Base-by-base conservation (phyloP, 2,329 filamentous ascomycete species). In the Coleophoma eucalyptorum region DNA sequence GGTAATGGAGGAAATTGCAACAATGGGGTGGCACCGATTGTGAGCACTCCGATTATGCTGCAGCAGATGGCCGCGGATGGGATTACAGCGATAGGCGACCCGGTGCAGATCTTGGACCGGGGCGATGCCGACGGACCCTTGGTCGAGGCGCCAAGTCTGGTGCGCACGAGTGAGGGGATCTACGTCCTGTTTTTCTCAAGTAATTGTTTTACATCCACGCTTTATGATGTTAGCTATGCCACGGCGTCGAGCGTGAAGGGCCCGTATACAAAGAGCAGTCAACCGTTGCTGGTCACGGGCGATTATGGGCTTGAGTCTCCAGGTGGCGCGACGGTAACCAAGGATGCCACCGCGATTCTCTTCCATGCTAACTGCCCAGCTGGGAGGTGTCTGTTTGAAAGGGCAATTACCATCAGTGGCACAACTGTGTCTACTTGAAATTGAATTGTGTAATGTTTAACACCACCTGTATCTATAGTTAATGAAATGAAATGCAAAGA, bases 181-280 rank as follows among this genome's bases (percentile, higher is more conserved):
- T 86, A 86, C 60, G 72, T 82, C 46, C 67, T 87, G 41, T 84
- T 86, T 63, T 87, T 79, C 66, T 83, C 78, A 58, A 79, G 76
- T 40, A 77, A 83, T 50, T 84, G 81, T 65, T 86, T 72, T 64
- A 73, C 73, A 1, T 72, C 75, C 21, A 64, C 73, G 2, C 60
- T 62, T 35, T 86, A 86, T 64, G 78, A 84, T 58, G 72, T 83
- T n/a, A 75, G 76, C 49, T 86, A 81, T 59, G 82, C 83, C 2
- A 78, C 76, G 13, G 50, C 63, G 38, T 26, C 46, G 12, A 50
- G 42, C 15, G 37, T 56, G 12, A 34, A 21, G 34, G 54, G 55
- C 3, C 54, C 55, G 5, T 56, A 46, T 44, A 51, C 43, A 15
- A 54, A 53, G 50, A 49, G 33, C 26, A 41, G 16, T 1, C 21